Percentiles rank a stretch among this genome's conserved stretches.
Conservation (phyloP, 2,329 filamentous ascomycete species). For the Trichoderma asperellum region DNA sequence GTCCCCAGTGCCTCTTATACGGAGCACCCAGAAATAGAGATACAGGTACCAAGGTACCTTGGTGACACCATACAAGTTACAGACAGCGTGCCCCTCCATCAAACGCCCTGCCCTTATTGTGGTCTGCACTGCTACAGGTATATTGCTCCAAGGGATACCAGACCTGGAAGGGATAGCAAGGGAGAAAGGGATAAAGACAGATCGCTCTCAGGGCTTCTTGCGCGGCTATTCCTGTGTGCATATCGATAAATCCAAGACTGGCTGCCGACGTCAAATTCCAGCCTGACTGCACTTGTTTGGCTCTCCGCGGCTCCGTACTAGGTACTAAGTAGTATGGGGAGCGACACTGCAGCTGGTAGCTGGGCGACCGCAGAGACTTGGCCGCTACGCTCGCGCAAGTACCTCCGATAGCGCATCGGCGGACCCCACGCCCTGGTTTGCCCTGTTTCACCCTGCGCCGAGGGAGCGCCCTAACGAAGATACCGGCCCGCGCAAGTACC, state of each 20-base stretch:
- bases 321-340: not conserved
- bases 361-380: not conserved
- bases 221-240: not conserved
- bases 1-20: not conserved
- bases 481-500: conserved; percentile 13
- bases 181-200: not conserved
- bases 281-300: not conserved
- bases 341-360: not conserved
- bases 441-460: not conserved
- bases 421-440: not conserved
- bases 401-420: not conserved
- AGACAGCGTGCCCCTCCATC: not conserved
- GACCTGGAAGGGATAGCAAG: not conserved
- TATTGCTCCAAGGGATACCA: not conserved
- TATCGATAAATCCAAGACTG: not conserved
- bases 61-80: not conserved
- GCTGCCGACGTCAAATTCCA: not conserved
- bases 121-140: not conserved
- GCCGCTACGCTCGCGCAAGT: not conserved
- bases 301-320: not conserved
- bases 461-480: not conserved
- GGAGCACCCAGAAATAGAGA: not conserved
- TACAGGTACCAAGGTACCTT: not conserved
- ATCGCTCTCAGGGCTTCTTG: not conserved
- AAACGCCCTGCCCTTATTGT: not conserved